Percentiles rank a stretch among this genome's conserved stretches.
phyloP scores from a whole-genome alignment of 1,284 basidiomycete genomes.

The Tremellales sp. region DNA sequence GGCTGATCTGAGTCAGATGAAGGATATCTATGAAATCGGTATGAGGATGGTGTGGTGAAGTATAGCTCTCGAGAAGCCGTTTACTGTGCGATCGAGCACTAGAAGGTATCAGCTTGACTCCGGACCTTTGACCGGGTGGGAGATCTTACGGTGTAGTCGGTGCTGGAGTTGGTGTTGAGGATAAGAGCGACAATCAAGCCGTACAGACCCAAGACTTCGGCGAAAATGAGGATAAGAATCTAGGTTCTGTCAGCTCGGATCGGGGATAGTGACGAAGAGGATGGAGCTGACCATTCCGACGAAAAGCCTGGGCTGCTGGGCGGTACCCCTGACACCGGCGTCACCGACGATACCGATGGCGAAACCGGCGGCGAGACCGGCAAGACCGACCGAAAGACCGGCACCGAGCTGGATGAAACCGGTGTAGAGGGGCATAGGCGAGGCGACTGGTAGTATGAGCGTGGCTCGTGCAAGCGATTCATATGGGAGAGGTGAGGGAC shows the following conservation, averaged over 20 bases:
- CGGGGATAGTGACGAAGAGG: neutral
- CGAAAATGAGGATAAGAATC: slow-evolving; percentile 89
- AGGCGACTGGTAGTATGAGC: slow-evolving; percentile 32
- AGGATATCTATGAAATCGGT: neutral
- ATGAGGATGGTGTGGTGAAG: neutral
- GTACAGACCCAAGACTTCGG: slow-evolving; percentile 73
- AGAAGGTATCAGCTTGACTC: neutral
- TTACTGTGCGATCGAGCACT: neutral
- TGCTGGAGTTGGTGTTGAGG: slow-evolving; percentile 52
- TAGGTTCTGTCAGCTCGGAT: slow-evolving; percentile 23
- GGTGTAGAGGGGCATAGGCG: slow-evolving; percentile 65
- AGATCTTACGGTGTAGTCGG: slow-evolving; percentile 29
- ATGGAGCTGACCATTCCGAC: slow-evolving; percentile 56
- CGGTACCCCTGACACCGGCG: slow-evolving; percentile 84
- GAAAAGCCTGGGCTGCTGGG: slow-evolving; percentile 88
- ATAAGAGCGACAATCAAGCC: slow-evolving; percentile 57
- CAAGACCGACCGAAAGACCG: slow-evolving; percentile 78
- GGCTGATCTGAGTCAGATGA: no score
- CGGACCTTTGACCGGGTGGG: neutral
- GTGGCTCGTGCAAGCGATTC: neutral
- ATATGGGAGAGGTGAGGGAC: slow-evolving; percentile 40
- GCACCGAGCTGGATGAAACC: slow-evolving; percentile 88
- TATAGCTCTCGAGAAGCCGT: neutral
- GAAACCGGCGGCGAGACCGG: slow-evolving; percentile 84
- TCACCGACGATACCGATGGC: slow-evolving; percentile 95